Base-by-base conservation (phyloP, 2,329 filamentous ascomycete genomes). In the Paraphoma sp. region DNA sequence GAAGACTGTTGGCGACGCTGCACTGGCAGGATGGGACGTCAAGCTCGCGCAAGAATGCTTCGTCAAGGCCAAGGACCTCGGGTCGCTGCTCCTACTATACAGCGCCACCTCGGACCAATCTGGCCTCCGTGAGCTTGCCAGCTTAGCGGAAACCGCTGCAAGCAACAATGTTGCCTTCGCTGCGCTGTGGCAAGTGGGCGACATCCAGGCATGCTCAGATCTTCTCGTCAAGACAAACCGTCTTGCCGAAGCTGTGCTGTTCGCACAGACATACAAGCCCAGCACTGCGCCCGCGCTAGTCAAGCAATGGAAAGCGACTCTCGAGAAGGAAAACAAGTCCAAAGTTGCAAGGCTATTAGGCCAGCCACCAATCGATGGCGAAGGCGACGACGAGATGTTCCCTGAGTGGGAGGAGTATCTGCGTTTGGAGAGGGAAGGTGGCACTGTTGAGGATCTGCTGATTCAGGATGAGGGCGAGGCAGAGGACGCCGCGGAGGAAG, bases 371-470 rank as follows among this genome's bases (percentile, higher is more conserved):
- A 54, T 54, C 8, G 91, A 93, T 57, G 79, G 78, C 2, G 83
- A 84, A 57, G 80, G 81, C 6, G 85, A 87, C 58, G 90, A 90
- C 41, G 93, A 96, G 2, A 84, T 99, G 66, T 99, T 99, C 80
- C 94, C 94, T 0, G 92, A 97, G 71, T 99, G 95, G 95, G 91
- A 97, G 4, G 90, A 95, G 77, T 97, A 92, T 82, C 74, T 98
- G 67, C 84, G 85, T 71, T 75, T 97, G 60, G 95, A 98, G 81
- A 86, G 84, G 56, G 88, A 93, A 67, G 90, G 90, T 3, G 83
- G 82, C 3, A 75, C 79, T 48, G 78, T 78, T 33, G 77, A 77
- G 42, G 75, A 75, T 52, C 59, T 70, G 54, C 51, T 69, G 36
- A 57, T 71, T 9, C 72, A 65, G 30, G 74, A 70, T 16, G 70